Conservation (phyloP, 2,329 filamentous ascomycete species). For the Colletotrichum tropicicola region DNA sequence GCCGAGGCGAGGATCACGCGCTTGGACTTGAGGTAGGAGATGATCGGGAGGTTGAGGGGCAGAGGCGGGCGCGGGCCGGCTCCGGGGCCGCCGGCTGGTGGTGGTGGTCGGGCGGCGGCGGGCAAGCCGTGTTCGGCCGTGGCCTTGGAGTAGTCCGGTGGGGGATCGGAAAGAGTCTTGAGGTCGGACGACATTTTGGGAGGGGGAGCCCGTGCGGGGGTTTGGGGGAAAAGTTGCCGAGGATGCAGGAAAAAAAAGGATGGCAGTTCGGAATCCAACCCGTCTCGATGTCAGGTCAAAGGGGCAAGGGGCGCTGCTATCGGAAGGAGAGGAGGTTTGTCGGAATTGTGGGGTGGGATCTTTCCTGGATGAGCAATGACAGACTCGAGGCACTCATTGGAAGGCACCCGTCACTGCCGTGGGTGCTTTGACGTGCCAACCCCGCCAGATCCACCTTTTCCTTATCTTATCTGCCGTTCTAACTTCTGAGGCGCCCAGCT, state of each 20-base stretch:
- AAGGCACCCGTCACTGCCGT: neutral
- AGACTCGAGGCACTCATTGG: neutral
- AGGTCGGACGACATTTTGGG: constrained; percentile 10
- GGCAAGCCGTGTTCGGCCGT: constrained; percentile 45
- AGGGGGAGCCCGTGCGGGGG: neutral
- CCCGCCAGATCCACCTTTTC: constrained; percentile 27
- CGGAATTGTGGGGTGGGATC: constrained; percentile 21
- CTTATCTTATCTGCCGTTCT: constrained; percentile 18
- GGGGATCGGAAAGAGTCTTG: constrained; percentile 43
- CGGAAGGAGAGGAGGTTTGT: constrained; percentile 8
- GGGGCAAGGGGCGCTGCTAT: neutral
- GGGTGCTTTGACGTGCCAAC: constrained; percentile 10
- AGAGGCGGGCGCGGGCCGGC: constrained; percentile 60
- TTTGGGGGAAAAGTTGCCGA: neutral
- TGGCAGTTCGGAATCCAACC: neutral
- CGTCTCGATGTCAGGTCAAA: neutral
- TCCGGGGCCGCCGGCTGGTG: constrained; percentile 28
- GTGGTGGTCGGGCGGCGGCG: constrained; percentile 29
- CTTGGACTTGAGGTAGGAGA: constrained; percentile 79
- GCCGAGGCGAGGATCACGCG: constrained; percentile 90
- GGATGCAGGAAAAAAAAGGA: neutral
- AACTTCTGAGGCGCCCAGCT: neutral
- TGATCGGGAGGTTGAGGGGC: constrained; percentile 81
- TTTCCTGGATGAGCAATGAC: constrained; percentile 15
- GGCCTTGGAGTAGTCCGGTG: constrained; percentile 55